Conservation (phyloP, 164 flowering plant species). For the Vitis amurensis region DNA sequence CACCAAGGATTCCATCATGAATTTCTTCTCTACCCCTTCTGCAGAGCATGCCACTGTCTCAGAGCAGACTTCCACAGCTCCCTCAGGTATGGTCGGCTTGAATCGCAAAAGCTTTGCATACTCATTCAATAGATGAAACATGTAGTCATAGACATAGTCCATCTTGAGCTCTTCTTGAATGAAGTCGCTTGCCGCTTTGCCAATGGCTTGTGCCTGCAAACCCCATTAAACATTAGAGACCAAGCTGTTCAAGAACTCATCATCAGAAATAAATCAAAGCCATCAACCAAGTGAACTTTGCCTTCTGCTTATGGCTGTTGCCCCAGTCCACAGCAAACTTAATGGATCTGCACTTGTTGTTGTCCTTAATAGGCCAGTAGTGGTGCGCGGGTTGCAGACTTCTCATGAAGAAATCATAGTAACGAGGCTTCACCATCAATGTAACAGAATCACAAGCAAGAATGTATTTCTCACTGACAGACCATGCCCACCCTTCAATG, state of each 20-base stretch:
- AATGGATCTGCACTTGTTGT: constrained; percentile 25
- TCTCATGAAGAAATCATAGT: constrained; percentile 28
- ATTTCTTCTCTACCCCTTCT: constrained; percentile 13
- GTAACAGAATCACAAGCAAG: constrained; percentile 23
- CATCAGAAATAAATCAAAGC: no score
- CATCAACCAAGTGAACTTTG: not conserved
- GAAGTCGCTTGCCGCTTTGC: constrained; percentile 19
- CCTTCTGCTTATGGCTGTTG: constrained; percentile 20
- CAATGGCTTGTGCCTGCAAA: constrained; percentile 21
- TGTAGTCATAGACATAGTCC: constrained; percentile 24
- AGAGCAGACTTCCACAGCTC: constrained; percentile 21
- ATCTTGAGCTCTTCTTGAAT: constrained; percentile 23
- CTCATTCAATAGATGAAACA: constrained; percentile 21
- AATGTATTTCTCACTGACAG: constrained; percentile 26
- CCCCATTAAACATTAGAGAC: no score
- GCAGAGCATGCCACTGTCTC: constrained; percentile 21
- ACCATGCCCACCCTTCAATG: constrained; percentile 31
- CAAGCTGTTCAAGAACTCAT: not conserved
- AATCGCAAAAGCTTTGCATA: constrained; percentile 19
- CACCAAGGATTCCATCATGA: constrained; percentile 20
- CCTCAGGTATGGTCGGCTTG: constrained; percentile 13
- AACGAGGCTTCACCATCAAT: constrained; percentile 14
- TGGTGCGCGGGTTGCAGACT: constrained; percentile 18
- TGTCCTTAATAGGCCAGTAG: constrained; percentile 27
- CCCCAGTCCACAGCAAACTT: constrained; percentile 27